Conservation (phyloP, 2,329 filamentous ascomycete genomes). For the Botrytis pseudocinerea region DNA sequence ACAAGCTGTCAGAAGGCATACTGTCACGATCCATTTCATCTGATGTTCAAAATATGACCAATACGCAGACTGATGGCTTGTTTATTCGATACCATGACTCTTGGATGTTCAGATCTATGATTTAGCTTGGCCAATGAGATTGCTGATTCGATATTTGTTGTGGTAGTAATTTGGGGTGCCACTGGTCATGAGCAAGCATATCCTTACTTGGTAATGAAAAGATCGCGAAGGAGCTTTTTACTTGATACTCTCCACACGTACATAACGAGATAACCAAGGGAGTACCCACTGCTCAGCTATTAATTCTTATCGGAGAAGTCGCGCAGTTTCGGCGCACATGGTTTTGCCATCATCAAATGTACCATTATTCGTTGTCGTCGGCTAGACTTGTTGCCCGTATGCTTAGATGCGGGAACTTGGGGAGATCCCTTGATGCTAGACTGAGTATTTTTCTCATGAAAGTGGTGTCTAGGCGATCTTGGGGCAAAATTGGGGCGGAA, state of each 20-base stretch:
- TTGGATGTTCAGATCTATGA: not conserved
- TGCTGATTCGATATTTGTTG: not conserved
- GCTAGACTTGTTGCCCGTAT: not conserved
- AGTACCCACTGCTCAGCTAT: not conserved
- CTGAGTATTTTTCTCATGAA: not conserved
- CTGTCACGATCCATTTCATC: not conserved
- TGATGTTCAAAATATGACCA: not conserved
- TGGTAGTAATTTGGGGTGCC: not conserved
- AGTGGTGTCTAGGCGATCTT: not conserved
- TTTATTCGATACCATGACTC: not conserved
- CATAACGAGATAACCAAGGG: not conserved
- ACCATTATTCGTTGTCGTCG: not conserved
- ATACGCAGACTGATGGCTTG: not conserved
- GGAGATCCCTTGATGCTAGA: not conserved
- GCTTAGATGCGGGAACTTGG: not conserved
- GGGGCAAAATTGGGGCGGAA: not conserved
- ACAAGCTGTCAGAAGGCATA: not conserved
- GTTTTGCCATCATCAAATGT: not conserved
- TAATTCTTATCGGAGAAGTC: not conserved
- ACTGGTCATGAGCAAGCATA: not conserved
- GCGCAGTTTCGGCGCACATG: not conserved
- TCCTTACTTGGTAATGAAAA: conserved; percentile 5
- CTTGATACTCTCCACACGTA: not conserved
- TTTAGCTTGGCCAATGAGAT: not conserved
- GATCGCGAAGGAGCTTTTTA: not conserved